These are phyloP conservation scores for Schrenkiella parvula DNA, from an alignment of 345 rosid species.

Conservation along the genomic window DNA sequence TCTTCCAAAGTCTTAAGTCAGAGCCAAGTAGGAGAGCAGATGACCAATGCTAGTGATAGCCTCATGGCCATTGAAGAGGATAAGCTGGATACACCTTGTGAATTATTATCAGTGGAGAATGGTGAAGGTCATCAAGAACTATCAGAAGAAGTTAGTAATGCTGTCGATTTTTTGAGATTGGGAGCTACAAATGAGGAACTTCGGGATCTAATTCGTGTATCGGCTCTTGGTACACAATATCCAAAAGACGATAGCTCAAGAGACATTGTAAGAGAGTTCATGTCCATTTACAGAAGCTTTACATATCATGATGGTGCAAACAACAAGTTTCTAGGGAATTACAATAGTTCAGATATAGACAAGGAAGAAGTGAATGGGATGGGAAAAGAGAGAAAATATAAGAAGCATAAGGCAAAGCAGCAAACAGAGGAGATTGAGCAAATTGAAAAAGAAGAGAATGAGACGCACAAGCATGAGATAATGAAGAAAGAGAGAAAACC, in stretches of 20 bases:
- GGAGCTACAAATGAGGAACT: slow-evolving; percentile 48
- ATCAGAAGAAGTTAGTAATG: slow-evolving; percentile 23
- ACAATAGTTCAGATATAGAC: slow-evolving; percentile 25
- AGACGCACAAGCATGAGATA: slow-evolving; percentile 8
- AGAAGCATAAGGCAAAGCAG: slow-evolving; percentile 1
- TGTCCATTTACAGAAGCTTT: slow-evolving; percentile 62
- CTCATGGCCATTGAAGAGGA: slow-evolving; percentile 20
- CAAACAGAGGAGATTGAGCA: slow-evolving; percentile 18
- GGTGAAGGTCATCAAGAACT: slow-evolving; percentile 31
- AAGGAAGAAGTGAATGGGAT: slow-evolving; percentile 31
- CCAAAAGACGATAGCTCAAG: slow-evolving; percentile 33
- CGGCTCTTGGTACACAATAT: slow-evolving; percentile 48
- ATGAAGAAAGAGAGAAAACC: slow-evolving; percentile 4
- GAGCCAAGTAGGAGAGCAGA: slow-evolving; percentile 34
- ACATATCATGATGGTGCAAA: slow-evolving; percentile 41
- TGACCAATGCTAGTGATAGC: slow-evolving; percentile 8
- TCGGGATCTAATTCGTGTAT: slow-evolving; percentile 42
- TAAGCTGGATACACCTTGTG: neutral
- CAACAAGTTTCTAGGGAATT: slow-evolving; percentile 31
- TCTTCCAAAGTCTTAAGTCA: slow-evolving; percentile 23
- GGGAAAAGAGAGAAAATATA: neutral
- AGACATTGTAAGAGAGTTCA: slow-evolving; percentile 47
- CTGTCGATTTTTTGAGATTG: slow-evolving; percentile 38
- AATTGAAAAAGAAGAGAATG: slow-evolving; percentile 21
- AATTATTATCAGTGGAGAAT: neutral